phyloP scores from a whole-genome alignment of 108 stramenopile genomes.

The Schizochytrium sp. region DNA sequence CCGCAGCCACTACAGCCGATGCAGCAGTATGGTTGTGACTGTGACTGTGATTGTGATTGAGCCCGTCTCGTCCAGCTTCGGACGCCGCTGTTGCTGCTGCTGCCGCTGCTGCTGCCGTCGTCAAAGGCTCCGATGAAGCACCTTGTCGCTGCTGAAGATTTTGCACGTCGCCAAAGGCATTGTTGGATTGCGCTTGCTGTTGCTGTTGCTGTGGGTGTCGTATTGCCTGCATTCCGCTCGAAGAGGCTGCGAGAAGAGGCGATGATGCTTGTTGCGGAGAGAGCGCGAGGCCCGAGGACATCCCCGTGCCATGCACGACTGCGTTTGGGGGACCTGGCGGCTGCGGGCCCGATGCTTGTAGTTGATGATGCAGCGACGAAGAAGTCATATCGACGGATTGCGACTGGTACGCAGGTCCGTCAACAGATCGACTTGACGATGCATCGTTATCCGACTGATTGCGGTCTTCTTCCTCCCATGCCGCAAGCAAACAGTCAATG shows the following conservation, averaged over 20 bases:
- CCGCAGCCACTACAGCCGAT: not conserved
- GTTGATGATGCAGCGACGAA: no score
- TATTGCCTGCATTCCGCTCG: not conserved
- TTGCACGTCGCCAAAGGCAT: no score
- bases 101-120: no score
- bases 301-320: no score
- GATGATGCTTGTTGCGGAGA: not conserved
- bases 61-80: no score
- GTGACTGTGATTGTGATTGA: not conserved
- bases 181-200: not conserved
- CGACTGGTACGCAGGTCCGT: not conserved
- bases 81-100: no score
- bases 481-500: not conserved
- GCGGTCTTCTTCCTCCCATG: not conserved
- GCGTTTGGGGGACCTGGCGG: no score
- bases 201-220: not conserved
- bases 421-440: not conserved
- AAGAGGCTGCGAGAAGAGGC: no score
- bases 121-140: no score
- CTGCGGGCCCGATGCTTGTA: no score
- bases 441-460: not conserved
- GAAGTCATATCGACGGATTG: no score
- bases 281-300: not conserved
- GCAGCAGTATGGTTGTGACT: not conserved
- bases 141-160: no score